Base-by-base conservation (phyloP, 768 basidiomycete genomes). In the Hydnomerulius pinastri region DNA sequence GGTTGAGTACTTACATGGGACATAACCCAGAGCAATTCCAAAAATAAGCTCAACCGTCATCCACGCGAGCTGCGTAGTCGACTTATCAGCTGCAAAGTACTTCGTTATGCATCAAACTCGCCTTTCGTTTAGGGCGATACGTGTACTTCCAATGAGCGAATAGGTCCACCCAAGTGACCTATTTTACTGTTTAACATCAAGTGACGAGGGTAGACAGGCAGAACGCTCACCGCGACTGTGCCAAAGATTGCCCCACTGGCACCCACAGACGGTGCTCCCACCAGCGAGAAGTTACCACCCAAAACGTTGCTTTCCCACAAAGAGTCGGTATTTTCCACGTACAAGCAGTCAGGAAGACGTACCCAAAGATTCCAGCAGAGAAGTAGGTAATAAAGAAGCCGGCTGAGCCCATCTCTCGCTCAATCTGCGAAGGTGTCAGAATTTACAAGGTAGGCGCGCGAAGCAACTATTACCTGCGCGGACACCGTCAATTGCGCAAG, bases 171-270 rank as follows among this genome's bases (percentile, higher is more conserved):
- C 91, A 91, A 21, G 85, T 84, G 21, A 88, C 80, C 83, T 83
- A 42, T 12, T 11, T 27, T 18, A 13, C 15, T 25, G 33, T 13
- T 44, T 50, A 7, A 46, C 54, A 32, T 24, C 10, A 20, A 38
- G n/a, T 18, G 21, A 12, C 15, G 15, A 6, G 27, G 20, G 10
- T 20, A 2, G 24, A 24, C 21, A 7, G n/a, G 35, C 29, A 47
- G 13, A 27, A 21, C 40, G 66, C 79, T 50, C 64, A 90, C 89
- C 3, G 86, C 88, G 35, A 92, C 72, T 2, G 88, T 90, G 13
- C 91, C 92, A 50, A 96, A 94, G 48, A 98, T 88, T 1, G 95
- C 92, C 6, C 96, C 96, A 57, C 87, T 90, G 2, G 96, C 97
- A 37, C 96, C 96, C 10, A 93, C 79, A 11, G 90, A 92, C 0